phyloP scores from a whole-genome alignment of 2,329 filamentous ascomycete species.

The Pseudopyrenochaeta lycopersici region DNA sequence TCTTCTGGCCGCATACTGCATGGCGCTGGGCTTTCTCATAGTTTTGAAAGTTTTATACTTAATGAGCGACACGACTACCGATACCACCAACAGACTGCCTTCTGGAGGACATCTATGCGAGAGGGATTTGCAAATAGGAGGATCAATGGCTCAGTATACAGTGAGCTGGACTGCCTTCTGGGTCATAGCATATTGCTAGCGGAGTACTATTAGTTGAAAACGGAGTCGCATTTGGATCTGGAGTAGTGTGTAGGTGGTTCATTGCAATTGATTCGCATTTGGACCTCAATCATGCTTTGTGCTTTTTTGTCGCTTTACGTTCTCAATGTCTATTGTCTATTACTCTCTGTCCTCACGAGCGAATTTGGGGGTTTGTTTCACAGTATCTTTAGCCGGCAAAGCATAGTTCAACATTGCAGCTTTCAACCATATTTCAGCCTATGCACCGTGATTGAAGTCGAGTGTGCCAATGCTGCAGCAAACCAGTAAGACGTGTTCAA shows the following conservation, averaged over 20 bases:
- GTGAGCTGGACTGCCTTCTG: slow-evolving; percentile 8
- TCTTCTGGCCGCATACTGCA: slow-evolving; percentile 53
- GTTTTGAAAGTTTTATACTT: slow-evolving; percentile 47
- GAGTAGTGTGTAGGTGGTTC: slow-evolving; percentile 22
- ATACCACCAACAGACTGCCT: slow-evolving; percentile 49
- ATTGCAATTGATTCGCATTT: slow-evolving; percentile 29
- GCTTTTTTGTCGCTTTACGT: not conserved
- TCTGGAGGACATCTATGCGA: slow-evolving; percentile 37
- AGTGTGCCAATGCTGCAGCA: too few species aligned
- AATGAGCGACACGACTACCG: slow-evolving; percentile 51
- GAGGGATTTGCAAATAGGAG: slow-evolving; percentile 23
- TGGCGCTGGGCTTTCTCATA: slow-evolving; percentile 47
- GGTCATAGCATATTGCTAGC: slow-evolving; percentile 43
- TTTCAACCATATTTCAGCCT: not conserved
- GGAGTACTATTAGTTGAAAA: slow-evolving; percentile 30
- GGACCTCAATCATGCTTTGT: slow-evolving; percentile 3
- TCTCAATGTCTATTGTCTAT: not conserved
- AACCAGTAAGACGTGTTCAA: too few species aligned
- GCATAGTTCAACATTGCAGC: slow-evolving; percentile 9
- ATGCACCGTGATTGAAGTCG: not conserved
- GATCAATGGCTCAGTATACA: slow-evolving; percentile 10
- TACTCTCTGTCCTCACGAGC: not conserved
- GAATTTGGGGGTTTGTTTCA: not conserved
- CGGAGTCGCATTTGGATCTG: slow-evolving; percentile 11
- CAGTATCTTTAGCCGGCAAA: slow-evolving; percentile 11